Percentiles rank a stretch among this genome's conserved stretches.
Evolutionary conservation across 495 filamentous ascomycete species (phyloP).

Genomic region (Tuber borchii): DNA sequence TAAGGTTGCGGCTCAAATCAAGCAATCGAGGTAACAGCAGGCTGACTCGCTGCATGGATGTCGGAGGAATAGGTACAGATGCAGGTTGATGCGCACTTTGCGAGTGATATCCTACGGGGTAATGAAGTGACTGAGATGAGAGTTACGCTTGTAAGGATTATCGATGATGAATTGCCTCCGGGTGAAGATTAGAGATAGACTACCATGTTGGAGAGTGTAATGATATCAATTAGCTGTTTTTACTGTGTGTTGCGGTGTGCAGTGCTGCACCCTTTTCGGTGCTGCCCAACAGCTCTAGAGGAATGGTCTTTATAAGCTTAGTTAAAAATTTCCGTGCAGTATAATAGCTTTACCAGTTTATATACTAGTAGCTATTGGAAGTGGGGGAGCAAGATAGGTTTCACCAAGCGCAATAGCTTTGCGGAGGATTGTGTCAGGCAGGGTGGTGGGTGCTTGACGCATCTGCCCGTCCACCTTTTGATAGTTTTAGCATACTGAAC

Average conservation of each 20-base stretch:
- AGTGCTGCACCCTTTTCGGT: background rate
- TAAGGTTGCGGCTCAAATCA: conserved; percentile 36
- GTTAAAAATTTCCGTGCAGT: background rate
- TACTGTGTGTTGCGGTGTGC: background rate
- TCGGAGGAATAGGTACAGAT: conserved; percentile 68
- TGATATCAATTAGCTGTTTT: background rate
- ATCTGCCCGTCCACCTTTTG: background rate
- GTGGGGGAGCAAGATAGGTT: background rate
- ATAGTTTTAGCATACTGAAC: background rate
- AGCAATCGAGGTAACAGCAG: conserved; percentile 16
- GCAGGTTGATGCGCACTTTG: conserved; percentile 96
- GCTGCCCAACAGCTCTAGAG: background rate
- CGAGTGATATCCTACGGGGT: conserved; percentile 86
- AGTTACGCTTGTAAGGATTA: conserved; percentile 83
- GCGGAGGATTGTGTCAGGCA: background rate
- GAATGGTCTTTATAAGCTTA: background rate
- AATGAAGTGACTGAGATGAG: conserved; percentile 97
- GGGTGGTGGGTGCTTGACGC: background rate
- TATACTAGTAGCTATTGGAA: background rate
- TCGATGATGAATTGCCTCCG: conserved; percentile 94
- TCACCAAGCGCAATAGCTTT: background rate
- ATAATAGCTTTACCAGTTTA: background rate
- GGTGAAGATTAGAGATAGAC: conserved; percentile 68
- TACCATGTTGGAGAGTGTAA: background rate
- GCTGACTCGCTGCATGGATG: conserved; percentile 33